Conservation (phyloP, 495 filamentous ascomycete species). For the Trichoderma virens region DNA sequence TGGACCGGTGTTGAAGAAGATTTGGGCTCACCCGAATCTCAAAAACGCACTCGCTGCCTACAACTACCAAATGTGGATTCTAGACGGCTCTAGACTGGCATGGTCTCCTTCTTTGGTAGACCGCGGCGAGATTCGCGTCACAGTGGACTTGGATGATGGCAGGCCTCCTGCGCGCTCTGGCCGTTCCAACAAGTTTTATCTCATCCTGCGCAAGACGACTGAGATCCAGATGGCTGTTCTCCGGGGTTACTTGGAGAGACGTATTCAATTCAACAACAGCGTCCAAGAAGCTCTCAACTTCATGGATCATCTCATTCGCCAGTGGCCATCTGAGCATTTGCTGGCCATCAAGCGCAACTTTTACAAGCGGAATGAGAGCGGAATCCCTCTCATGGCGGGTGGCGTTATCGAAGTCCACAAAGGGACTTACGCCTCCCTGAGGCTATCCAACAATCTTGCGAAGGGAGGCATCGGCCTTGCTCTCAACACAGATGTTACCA, state of each 20-base stretch:
- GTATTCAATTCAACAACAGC: slow-evolving; percentile 48
- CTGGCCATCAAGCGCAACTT: slow-evolving; percentile 69
- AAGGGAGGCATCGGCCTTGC: slow-evolving; percentile 49
- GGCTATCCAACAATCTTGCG: slow-evolving; percentile 42
- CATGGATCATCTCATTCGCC: slow-evolving; percentile 80
- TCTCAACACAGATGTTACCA: slow-evolving; percentile 77
- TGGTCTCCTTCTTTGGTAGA: slow-evolving; percentile 51
- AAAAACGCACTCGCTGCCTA: slow-evolving; percentile 39
- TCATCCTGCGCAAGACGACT: slow-evolving; percentile 52
- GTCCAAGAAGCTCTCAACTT: slow-evolving; percentile 81
- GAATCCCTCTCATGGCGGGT: not conserved
- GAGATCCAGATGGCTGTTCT: slow-evolving; percentile 58
- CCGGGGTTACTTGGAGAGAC: slow-evolving; percentile 52
- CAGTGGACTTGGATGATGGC: slow-evolving; percentile 61
- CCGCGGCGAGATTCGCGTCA: slow-evolving; percentile 32
- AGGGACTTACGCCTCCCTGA: slow-evolving; percentile 75
- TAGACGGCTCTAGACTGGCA: slow-evolving; percentile 69
- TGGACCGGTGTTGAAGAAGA: slow-evolving; percentile 52
- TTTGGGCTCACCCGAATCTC: slow-evolving; percentile 60
- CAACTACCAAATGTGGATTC: slow-evolving; percentile 49
- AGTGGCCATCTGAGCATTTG: slow-evolving; percentile 57
- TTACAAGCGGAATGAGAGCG: slow-evolving; percentile 42
- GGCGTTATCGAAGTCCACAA: slow-evolving; percentile 62
- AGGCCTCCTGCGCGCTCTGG: slow-evolving; percentile 24
- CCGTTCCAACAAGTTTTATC: slow-evolving; percentile 40